Evolutionary conservation across 2,329 filamentous ascomycete genomes (phyloP), one percentile per base, ranked within the genome.

Genomic region (Fusarium mundagurra): DNA sequence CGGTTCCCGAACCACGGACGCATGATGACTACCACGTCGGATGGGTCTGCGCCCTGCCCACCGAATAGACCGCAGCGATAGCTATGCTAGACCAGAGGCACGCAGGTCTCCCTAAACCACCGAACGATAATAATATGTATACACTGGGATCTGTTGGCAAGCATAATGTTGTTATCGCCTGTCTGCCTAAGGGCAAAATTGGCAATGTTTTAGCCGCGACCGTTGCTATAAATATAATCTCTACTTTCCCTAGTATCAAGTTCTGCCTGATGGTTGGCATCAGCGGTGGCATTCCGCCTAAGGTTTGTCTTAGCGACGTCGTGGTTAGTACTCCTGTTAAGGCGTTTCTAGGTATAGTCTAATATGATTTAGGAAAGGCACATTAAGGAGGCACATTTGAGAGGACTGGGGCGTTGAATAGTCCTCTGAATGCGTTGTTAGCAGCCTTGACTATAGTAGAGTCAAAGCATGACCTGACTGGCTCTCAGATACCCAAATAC

Each of bases 61-160:
- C 9, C 14, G 27, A 48, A 22, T 27, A 48, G 20, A 48, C 45
- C 0, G 45, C 27, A 2, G 27, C 45, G 6, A 48, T 48, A 1
- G 45, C 27, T 31, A 48, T 48, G 20, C 1, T 31, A 0, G 27
- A 48, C 14, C 20, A 48, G 3, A 48, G 20, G 27, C 27, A 47
- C 2, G 1, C 0, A 0, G 1, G 13, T 29, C 9, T 47, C 3
- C 18, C 24, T 3, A 45, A 31, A 11, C 45, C 10, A 1, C 0
- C 45, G 1, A 17, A 12, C 13, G 20, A 48, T 0, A 31, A 16
- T 3, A 48, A 31, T 3, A 17, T 6, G 0, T 31, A 48, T 22
- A n/a, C 27, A 12, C 45, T 48, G 13, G 45, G 27, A 16, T 31
- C 27, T 4, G 4, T 48, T 5, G 9, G 45, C 10, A 29, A 22